phyloP scores from a whole-genome alignment of 129 eudicot species.

The Silybum marianum region DNA sequence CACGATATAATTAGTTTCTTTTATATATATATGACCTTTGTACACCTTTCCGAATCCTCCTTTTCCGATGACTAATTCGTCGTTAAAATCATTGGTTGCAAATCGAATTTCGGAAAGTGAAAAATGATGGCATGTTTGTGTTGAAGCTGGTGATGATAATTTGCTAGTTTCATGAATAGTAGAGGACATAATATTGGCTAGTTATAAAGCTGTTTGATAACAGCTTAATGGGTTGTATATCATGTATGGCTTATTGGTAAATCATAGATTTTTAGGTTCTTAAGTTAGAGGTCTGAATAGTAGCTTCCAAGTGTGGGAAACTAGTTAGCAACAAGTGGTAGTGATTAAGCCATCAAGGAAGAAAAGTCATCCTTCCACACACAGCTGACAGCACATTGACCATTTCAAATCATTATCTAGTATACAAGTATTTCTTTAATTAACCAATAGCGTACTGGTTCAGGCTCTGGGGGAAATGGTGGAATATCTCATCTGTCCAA shows the following conservation, averaged over 20 bases:
- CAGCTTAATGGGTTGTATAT: background rate
- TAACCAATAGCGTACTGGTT: too few species aligned
- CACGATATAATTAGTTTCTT: background rate
- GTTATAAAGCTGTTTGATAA: background rate
- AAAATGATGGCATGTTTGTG: constrained; percentile 20
- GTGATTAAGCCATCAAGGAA: background rate
- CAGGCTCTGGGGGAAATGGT: too few species aligned
- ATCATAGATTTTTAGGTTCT: background rate
- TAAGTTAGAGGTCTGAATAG: background rate
- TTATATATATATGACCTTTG: constrained; percentile 16
- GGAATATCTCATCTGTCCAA: too few species aligned
- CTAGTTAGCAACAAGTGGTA: background rate
- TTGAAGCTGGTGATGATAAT: background rate
- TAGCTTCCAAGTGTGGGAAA: background rate
- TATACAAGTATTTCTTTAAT: background rate
- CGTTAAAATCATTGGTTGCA: constrained; percentile 28
- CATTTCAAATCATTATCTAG: background rate
- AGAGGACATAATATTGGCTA: background rate
- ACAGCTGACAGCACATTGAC: background rate
- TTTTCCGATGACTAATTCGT: constrained; percentile 26
- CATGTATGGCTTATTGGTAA: background rate
- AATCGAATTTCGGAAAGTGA: constrained; percentile 21
- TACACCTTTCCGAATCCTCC: constrained; percentile 52
- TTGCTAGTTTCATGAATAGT: background rate
- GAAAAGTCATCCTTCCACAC: background rate